Conservation (phyloP, 768 basidiomycete genomes). For the Pulveroboletus sp. region DNA sequence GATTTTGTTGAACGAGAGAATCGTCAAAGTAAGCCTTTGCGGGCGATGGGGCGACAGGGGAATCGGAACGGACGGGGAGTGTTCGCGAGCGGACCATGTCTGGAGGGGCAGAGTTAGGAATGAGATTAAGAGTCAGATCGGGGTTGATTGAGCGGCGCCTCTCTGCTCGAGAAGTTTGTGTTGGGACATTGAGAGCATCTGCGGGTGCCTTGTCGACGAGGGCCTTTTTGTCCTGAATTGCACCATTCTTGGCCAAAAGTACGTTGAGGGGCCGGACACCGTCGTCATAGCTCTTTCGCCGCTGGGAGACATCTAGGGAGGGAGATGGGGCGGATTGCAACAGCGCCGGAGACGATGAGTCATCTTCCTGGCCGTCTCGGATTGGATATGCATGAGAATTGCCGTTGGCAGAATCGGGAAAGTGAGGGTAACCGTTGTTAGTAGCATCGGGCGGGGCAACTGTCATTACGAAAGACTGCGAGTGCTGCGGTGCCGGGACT, state of each 20-base stretch:
- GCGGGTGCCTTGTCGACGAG: constrained; percentile 4
- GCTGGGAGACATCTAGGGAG: no score
- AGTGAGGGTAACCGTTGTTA: neutral
- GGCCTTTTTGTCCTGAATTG: constrained; percentile 13
- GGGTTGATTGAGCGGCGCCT: constrained; percentile 57
- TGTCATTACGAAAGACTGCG: constrained; percentile 41
- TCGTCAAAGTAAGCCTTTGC: constrained; percentile 14
- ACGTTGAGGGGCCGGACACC: constrained; percentile 39
- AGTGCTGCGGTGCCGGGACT: constrained; percentile 23
- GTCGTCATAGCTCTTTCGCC: constrained; percentile 45
- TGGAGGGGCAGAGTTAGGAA: constrained; percentile 14
- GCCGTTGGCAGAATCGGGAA: constrained; percentile 4
- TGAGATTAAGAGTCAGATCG: constrained; percentile 34
- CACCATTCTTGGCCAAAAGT: constrained; percentile 23
- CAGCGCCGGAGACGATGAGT: neutral
- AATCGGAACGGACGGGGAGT: constrained; percentile 22
- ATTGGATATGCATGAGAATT: neutral
- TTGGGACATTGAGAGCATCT: constrained; percentile 26
- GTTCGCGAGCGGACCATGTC: constrained; percentile 33
- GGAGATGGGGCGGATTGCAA: constrained; percentile 19
- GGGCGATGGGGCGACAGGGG: constrained; percentile 22
- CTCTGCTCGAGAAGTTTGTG: constrained; percentile 36
- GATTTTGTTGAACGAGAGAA: constrained; percentile 12
- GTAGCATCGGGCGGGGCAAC: constrained; percentile 39
- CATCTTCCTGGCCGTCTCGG: neutral